Base-by-base conservation (phyloP, 83 land plant species). In the Picea engelmannii region DNA sequence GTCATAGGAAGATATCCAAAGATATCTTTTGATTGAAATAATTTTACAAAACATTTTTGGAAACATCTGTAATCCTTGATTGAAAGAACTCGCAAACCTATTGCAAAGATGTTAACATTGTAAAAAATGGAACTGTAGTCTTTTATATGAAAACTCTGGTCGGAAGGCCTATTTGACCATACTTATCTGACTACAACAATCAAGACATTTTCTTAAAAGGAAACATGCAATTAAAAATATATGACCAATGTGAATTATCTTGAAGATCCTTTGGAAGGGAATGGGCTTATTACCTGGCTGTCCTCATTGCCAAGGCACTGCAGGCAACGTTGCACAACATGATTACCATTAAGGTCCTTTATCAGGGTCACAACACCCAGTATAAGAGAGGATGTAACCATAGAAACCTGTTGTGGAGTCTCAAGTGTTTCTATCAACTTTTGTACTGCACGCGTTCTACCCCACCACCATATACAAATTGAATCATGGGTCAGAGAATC, bases 361-460 rank as follows among this genome's bases (percentile, higher is more conserved):
- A 91, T 87, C 60, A 91, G 63, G 23, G 71, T 74, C 44, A 89
- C 83, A 62, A 85, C 79, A 76, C 88, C 91, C 55, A 78, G 84
- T 70, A 82, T 87, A 35, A 91, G 77, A 38, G 89, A 78, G 15
- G 83, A 85, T 58, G 85, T 83, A 83, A 89, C 71, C 84, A 83
- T 81, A 9, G 86, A 84, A 76, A 70, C 62, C 69, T 89, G 91
- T 78, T 91, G 82, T 52, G 84, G 83, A 38, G 86, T 80, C 60
- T 66, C 83, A 2, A 89, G 78, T 47, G 87, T 85, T 67, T 87
- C 93, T 52, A 91, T 85, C 21, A 91, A 44, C 85, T 89, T 91
- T 77, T 91, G 93, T 31, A 91, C 89, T 81, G 88, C 89, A n/a
- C 93, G 89, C 18, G 93, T 91, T 73, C 93, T 91, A 80, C 35